phyloP scores from a whole-genome alignment of 306 rosid species.

The Cicer chorassanicum region DNA sequence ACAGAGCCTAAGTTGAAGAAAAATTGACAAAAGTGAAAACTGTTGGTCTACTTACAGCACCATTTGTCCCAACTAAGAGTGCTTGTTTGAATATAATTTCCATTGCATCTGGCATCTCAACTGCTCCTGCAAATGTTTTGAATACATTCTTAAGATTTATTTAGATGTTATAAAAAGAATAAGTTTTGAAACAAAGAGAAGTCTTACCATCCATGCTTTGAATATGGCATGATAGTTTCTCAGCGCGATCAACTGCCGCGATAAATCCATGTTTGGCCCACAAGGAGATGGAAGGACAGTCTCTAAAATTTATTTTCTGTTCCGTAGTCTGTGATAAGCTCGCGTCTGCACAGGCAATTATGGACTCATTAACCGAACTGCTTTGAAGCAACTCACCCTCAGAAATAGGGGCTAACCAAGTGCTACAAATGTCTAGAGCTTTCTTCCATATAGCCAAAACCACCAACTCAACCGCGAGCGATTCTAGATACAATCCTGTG shows the following conservation, averaged over 20 bases:
- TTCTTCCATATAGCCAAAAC: conserved; percentile 91
- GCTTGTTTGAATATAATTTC: conserved; percentile 58
- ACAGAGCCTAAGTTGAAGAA: neutral
- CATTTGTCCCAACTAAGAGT: conserved; percentile 59
- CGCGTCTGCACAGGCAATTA: conserved; percentile 37
- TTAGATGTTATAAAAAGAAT: conserved; percentile 11
- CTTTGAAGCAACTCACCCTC: conserved; percentile 48
- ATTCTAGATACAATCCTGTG: conserved; percentile 62
- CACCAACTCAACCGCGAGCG: conserved; percentile 83
- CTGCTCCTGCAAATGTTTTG: conserved; percentile 40
- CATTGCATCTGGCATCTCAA: conserved; percentile 89
- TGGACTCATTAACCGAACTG: conserved; percentile 52
- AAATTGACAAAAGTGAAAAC: neutral
- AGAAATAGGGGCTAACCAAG: conserved; percentile 57
- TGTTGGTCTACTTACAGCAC: conserved; percentile 70
- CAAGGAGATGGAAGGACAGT: conserved; percentile 60
- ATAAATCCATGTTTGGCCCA: conserved; percentile 79
- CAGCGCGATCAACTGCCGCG: conserved; percentile 72
- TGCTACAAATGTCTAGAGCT: conserved; percentile 63
- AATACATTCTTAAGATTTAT: conserved; percentile 14
- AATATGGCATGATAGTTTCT: conserved; percentile 62
- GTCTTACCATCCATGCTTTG: conserved; percentile 72
- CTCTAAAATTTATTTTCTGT: conserved; percentile 59
- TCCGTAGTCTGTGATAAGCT: conserved; percentile 45
- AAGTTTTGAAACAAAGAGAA: conserved; percentile 37